phyloP scores from a whole-genome alignment of 169 alveolate genomes.

The Neospora caninum region DNA sequence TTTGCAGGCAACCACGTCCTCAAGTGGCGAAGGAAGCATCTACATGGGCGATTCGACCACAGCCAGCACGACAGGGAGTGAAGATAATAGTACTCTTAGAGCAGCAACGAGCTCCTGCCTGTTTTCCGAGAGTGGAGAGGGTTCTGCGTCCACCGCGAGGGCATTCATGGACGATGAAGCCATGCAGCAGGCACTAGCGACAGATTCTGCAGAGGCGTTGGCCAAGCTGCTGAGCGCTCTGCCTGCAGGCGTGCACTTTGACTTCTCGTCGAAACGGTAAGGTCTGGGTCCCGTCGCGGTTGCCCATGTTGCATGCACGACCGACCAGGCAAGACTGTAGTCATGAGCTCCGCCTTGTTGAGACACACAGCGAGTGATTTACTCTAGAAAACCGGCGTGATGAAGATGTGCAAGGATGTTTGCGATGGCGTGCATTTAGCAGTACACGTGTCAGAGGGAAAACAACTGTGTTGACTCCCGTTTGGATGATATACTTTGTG shows the following conservation, averaged over 20 bases:
- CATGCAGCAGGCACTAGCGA: background rate
- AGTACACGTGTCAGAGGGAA: too few species aligned
- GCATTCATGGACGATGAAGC: background rate
- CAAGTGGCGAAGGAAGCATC: background rate
- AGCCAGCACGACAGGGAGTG: background rate
- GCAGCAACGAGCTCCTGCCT: background rate
- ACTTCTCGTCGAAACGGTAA: background rate
- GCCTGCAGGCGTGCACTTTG: background rate
- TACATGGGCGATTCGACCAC: background rate
- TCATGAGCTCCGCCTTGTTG: too few species aligned
- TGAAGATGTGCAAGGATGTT: too few species aligned
- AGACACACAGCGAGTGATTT: too few species aligned
- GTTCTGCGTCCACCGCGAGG: background rate
- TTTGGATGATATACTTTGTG: too few species aligned
- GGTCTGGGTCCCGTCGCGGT: background rate
- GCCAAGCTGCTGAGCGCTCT: background rate
- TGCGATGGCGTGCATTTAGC: too few species aligned
- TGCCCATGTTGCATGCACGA: too few species aligned
- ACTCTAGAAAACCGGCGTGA: too few species aligned
- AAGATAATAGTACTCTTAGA: background rate
- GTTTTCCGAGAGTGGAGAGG: background rate
- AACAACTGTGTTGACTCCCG: too few species aligned
- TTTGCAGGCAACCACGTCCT: background rate
- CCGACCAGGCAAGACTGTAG: too few species aligned
- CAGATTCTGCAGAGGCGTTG: background rate